Evolutionary conservation across 345 rosid genomes (phyloP).

Genomic region (Erucastrum elatum): DNA sequence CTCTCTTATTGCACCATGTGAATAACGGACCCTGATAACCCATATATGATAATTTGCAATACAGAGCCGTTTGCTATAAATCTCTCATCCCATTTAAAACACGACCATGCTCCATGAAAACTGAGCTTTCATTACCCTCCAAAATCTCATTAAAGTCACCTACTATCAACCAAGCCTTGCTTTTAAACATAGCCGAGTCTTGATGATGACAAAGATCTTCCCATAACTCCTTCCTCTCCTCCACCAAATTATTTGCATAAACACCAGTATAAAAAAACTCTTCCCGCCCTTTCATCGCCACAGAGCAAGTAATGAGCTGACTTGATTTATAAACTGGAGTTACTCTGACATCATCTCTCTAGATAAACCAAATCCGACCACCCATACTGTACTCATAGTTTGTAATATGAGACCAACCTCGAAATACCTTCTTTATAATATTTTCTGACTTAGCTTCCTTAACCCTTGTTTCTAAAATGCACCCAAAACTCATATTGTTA

Average conservation of each 20-base stretch:
- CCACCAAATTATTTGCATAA: background rate
- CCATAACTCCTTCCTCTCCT: background rate
- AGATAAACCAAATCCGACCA: background rate
- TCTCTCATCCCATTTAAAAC: background rate
- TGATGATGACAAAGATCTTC: background rate
- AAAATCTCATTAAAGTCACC: background rate
- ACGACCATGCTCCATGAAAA: background rate
- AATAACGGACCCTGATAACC: background rate
- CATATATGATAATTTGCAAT: background rate
- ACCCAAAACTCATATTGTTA: background rate
- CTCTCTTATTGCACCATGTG: background rate
- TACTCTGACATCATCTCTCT: background rate
- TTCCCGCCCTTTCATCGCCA: background rate
- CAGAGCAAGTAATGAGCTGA: background rate
- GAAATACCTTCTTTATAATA: background rate
- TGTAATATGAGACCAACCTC: background rate
- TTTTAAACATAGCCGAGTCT: background rate
- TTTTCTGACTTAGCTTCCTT: no score
- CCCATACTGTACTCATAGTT: background rate
- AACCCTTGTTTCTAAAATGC: background rate
- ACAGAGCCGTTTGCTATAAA: background rate
- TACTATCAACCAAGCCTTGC: background rate
- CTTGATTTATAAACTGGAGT: background rate
- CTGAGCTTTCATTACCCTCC: background rate
- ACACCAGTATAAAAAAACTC: background rate